Conservation (phyloP, 2,329 filamentous ascomycete genomes). For the Parastagonospora avenae region DNA sequence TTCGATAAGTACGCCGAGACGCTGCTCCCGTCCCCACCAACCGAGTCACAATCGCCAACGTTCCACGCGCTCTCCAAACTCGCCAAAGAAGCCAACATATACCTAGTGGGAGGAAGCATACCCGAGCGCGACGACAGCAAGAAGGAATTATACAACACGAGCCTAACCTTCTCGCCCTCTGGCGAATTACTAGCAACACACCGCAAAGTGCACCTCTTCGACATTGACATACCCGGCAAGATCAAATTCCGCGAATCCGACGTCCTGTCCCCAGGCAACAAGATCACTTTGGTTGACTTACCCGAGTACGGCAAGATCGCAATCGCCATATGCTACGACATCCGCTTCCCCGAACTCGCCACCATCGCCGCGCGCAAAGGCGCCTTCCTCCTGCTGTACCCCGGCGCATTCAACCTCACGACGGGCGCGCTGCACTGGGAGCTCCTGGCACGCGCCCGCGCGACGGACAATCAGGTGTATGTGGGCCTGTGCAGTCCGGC, state of each 20-base stretch:
- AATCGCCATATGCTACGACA: conserved; percentile 95
- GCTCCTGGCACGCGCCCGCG: conserved; percentile 78
- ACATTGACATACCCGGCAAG: conserved; percentile 95
- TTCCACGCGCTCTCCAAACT: conserved; percentile 83
- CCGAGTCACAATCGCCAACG: conserved; percentile 72
- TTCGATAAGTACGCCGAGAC: conserved; percentile 93
- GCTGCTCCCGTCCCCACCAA: conserved; percentile 77
- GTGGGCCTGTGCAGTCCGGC: conserved; percentile 92
- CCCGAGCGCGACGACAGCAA: conserved; percentile 71
- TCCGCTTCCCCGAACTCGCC: conserved; percentile 93
- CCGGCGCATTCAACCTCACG: conserved; percentile 95
- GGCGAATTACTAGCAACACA: conserved; percentile 85
- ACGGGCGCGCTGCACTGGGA: conserved; percentile 94
- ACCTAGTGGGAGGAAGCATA: conserved; percentile 89
- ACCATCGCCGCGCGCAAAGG: conserved; percentile 84
- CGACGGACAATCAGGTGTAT: conserved; percentile 93
- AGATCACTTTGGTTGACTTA: conserved; percentile 82
- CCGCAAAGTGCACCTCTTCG: conserved; percentile 94
- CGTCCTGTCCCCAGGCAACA: conserved; percentile 82
- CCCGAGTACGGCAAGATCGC: conserved; percentile 87
- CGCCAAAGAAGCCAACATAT: conserved; percentile 77
- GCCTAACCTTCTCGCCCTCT: conserved; percentile 76
- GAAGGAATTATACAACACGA: conserved; percentile 89
- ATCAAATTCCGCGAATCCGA: conserved; percentile 92
- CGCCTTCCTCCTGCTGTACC: conserved; percentile 88